Base-by-base conservation (phyloP, 2,329 filamentous ascomycete genomes). In the Pseudopyrenochaeta lycopersici region DNA sequence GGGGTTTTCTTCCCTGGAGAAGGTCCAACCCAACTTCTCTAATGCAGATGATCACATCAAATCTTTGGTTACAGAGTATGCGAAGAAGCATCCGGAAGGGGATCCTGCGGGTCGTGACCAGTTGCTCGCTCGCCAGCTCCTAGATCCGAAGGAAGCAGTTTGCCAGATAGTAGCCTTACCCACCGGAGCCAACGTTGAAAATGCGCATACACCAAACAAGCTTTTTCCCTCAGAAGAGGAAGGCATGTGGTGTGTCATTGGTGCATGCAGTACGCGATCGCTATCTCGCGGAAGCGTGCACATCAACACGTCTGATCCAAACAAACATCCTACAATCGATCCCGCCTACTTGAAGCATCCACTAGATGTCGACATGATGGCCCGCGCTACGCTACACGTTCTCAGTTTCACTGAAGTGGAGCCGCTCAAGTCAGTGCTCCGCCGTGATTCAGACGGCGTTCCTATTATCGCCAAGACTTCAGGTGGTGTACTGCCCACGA, bases 231-330 rank as follows among this genome's bases (percentile, higher is more conserved):
- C 23, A 17, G 43, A 51, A 4, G 58, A 58, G 23, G 60, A 64
- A 4, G 67, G 67, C 1, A 68, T 68, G 45, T 70, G 64, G 58
- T 45, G 58, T 17, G 58, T 43, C 5, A 12, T 71, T 1, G 62
- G 43, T 4, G 53, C 35, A 1, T 71, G 58, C 51, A 65, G 55
- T 21, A 70, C 60, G 2, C 64, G 60, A 11, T 67, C 77, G 0
- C 72, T 80, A 36, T 80, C 78, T 1, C 73, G 79, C 15, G 80
- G 79, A 1, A 73, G 54, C 14, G 62, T 78, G 0, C 79, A 81
- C 51, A 76, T 81, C 35, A 57, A 57, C 0, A 79, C 77, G 0
- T 38, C 75, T 0, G 67, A 79, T 39, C 68, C 75, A 0, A 61
- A 60, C 0, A 66, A 56, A 1, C 59, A 73, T 12, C 79, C 80